Evolutionary conservation across 73 alveolate genomes (phyloP).

Genomic region (Paramecium pentaurelia): DNA sequence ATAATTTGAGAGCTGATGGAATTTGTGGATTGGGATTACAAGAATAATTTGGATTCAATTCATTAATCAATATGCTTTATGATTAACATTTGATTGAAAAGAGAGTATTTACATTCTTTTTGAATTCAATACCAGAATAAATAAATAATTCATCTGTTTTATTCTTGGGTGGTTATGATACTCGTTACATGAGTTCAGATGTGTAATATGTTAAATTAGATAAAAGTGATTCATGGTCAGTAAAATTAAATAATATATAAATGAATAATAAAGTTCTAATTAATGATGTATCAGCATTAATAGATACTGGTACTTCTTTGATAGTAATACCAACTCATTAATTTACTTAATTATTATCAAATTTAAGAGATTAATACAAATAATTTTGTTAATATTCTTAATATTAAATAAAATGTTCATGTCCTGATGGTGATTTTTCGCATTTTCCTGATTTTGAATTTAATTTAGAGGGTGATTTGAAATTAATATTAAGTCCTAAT

Average conservation of each 20-base stretch:
- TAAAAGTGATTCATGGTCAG: background rate
- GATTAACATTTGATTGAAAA: background rate
- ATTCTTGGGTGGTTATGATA: background rate
- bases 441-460: background rate
- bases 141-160: background rate
- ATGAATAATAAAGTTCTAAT: background rate
- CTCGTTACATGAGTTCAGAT: background rate
- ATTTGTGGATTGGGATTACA: background rate
- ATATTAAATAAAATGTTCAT: background rate
- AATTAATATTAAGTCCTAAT: background rate
- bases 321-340: background rate
- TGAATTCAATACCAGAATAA: background rate
- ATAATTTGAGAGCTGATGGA: background rate
- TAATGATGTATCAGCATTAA: background rate
- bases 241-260: background rate
- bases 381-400: background rate
- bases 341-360: background rate
- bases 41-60: background rate
- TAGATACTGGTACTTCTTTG: conserved; percentile 30
- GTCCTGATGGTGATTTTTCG: background rate
- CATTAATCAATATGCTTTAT: background rate
- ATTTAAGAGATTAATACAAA: background rate
- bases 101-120: background rate
- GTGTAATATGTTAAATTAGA: background rate
- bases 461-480: background rate